phyloP scores from a whole-genome alignment of 805 yeast species.

The Candida dendrica region DNA sequence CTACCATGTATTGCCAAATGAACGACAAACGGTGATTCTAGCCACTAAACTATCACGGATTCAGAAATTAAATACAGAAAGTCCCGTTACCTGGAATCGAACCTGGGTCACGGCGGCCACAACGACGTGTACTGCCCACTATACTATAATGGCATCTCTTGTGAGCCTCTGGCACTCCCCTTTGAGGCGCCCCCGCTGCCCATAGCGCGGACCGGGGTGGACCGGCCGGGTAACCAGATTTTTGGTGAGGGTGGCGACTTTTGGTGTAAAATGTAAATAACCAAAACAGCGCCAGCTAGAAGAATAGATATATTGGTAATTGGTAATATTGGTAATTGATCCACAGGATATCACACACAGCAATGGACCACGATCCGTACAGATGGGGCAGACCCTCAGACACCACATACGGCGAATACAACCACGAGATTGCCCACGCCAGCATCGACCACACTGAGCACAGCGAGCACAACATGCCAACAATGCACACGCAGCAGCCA shows the following conservation, averaged over 20 bases:
- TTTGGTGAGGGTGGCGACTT: too few relatives aligned
- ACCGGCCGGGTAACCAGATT: too few relatives aligned
- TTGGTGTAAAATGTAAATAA: too few relatives aligned
- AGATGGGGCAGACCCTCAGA: constrained; percentile 94
- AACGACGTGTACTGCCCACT: constrained; percentile 70
- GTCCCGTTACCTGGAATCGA: constrained; percentile 49
- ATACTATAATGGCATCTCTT: constrained; percentile 27
- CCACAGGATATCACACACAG: too few relatives aligned
- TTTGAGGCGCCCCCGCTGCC: too few relatives aligned
- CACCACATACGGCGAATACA: constrained; percentile 75
- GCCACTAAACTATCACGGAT: constrained; percentile 11
- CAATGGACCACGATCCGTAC: constrained; percentile 94
- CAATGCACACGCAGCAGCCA: constrained; percentile 86
- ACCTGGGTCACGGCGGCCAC: constrained; percentile 72
- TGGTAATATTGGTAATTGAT: too few relatives aligned
- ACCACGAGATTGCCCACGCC: constrained; percentile 66
- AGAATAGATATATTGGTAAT: too few relatives aligned
- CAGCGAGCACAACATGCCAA: constrained; percentile 61
- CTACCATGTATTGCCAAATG: not conserved
- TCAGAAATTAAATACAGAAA: too few relatives aligned
- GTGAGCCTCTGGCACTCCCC: too few relatives aligned
- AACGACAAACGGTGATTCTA: not conserved
- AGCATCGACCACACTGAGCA: constrained; percentile 9
- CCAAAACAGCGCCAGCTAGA: too few relatives aligned
- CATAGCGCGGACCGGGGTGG: too few relatives aligned